Conservation (phyloP, 1,284 basidiomycete species). For the Malassezia sp. region DNA sequence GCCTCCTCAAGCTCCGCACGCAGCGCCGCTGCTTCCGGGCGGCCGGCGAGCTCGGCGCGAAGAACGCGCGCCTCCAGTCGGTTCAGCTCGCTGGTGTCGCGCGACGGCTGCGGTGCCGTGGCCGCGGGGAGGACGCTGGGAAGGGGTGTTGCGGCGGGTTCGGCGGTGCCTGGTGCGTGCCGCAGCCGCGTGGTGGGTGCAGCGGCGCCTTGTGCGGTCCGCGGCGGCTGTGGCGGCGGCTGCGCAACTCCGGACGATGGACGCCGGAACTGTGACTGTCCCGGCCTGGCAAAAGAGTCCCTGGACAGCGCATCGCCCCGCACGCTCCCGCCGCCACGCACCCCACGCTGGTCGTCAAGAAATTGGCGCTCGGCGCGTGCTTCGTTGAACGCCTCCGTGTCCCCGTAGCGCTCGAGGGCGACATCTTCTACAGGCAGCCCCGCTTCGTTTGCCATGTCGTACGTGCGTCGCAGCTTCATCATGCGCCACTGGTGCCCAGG, state of each 20-base stretch:
- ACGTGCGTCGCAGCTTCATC: constrained; percentile 82
- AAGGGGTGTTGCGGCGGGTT: no score
- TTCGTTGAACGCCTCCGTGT: constrained; percentile 68
- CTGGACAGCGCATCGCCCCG: no score
- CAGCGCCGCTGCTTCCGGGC: constrained; percentile 60
- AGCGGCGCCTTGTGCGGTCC: no score
- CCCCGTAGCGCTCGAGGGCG: constrained; percentile 57
- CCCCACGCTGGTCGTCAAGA: no score
- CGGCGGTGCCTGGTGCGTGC: no score
- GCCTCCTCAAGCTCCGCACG: constrained; percentile 71
- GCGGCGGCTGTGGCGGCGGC: no score
- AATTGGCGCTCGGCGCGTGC: constrained; percentile 72
- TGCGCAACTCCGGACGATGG: constrained; percentile 15
- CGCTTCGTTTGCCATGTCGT: constrained; percentile 79
- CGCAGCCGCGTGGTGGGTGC: no score
- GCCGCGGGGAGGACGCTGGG: neutral
- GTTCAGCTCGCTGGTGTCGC: constrained; percentile 60
- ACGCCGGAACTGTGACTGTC: constrained; percentile 11
- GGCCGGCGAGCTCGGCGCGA: constrained; percentile 71
- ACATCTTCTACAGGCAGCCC: constrained; percentile 62
- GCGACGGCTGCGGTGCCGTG: constrained; percentile 15
- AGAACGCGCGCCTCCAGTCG: constrained; percentile 84
- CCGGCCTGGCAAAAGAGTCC: neutral
- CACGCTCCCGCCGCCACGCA: constrained; percentile 18
- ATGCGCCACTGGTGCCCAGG: constrained; percentile 92